A percentile compares a stretch with the other conserved stretches of the same genome.
Evolutionary conservation across 1,284 basidiomycete genomes (phyloP).

Genomic region (Moniliophthora roreri): DNA sequence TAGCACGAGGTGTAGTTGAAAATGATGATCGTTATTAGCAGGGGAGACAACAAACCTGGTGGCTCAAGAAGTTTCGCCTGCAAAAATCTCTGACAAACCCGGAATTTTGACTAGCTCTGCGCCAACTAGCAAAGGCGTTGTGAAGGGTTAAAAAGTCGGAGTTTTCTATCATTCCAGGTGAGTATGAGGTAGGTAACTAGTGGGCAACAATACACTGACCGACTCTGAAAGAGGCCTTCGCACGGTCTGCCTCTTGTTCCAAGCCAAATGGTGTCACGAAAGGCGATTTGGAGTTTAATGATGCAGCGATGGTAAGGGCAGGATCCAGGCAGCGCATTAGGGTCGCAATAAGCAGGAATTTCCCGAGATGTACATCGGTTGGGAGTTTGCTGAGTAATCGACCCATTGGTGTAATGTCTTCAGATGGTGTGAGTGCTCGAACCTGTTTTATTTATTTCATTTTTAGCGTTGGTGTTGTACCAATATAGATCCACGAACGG

Average conservation of each 20-base stretch:
- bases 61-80: constrained; percentile 81
- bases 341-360: constrained; percentile 88
- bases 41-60: constrained; percentile 56
- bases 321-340: constrained; percentile 92
- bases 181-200: background rate
- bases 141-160: constrained; percentile 97
- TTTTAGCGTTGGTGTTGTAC: constrained; percentile 1
- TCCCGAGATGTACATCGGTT: constrained; percentile 95
- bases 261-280: constrained; percentile 89
- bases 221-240: constrained; percentile 79
- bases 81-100: constrained; percentile 76
- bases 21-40: background rate
- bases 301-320: constrained; percentile 93
- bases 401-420: constrained; percentile 97
- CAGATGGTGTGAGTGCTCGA: constrained; percentile 79
- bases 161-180: constrained; percentile 59
- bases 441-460: too few relatives aligned
- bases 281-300: constrained; percentile 91
- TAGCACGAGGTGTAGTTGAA: background rate
- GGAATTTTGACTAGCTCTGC: constrained; percentile 71
- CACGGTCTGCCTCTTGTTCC: constrained; percentile 85
- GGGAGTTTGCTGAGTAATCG: constrained; percentile 90
- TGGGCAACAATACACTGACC: constrained; percentile 43
- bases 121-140: constrained; percentile 89
- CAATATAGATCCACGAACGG: background rate